Percentiles rank a stretch among this genome's conserved stretches.
Conservation (phyloP, 1,139 yeast genomes). For the Hyphopichia khmerensis region DNA sequence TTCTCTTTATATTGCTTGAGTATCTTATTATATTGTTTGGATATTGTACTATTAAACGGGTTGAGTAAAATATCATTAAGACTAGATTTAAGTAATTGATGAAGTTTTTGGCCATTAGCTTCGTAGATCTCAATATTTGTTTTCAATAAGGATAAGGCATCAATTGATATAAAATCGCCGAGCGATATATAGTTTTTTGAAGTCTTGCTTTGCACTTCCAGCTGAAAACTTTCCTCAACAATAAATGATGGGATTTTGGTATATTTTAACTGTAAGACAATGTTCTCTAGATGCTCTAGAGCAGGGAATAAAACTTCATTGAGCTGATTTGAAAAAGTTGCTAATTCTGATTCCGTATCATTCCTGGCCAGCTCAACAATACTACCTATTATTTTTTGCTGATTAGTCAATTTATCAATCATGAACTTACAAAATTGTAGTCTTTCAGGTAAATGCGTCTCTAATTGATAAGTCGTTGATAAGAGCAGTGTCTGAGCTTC, state of each 20-base stretch:
- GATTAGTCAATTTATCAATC: slow-evolving; percentile 18
- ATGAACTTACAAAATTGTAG: slow-evolving; percentile 17
- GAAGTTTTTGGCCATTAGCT: slow-evolving; percentile 24
- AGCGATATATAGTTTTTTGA: slow-evolving; percentile 9
- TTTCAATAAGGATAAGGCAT: slow-evolving; percentile 26
- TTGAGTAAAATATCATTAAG: slow-evolving; percentile 15
- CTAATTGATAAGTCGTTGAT: slow-evolving; percentile 20
- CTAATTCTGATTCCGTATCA: background rate
- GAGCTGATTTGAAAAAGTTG: background rate
- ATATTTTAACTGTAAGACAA: slow-evolving; percentile 21
- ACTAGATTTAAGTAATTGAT: slow-evolving; percentile 18
- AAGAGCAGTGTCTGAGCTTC: slow-evolving; percentile 33
- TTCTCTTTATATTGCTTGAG: slow-evolving; percentile 22
- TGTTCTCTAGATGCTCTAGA: slow-evolving; percentile 23
- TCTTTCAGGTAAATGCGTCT: slow-evolving; percentile 21
- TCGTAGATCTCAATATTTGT: slow-evolving; percentile 28
- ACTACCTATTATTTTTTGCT: slow-evolving; percentile 12
- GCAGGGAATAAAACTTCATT: slow-evolving; percentile 16
- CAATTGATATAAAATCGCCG: slow-evolving; percentile 37
- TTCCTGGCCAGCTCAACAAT: slow-evolving; percentile 12
- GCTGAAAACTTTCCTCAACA: slow-evolving; percentile 9
- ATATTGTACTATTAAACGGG: slow-evolving; percentile 12
- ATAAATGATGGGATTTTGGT: slow-evolving; percentile 32
- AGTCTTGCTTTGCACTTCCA: slow-evolving; percentile 3
- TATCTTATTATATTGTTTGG: slow-evolving; percentile 15